Percentiles rank a stretch among this genome's conserved stretches.
Conservation (phyloP, 2,329 filamentous ascomycete species). For the Decorospora gaudefroyi region DNA sequence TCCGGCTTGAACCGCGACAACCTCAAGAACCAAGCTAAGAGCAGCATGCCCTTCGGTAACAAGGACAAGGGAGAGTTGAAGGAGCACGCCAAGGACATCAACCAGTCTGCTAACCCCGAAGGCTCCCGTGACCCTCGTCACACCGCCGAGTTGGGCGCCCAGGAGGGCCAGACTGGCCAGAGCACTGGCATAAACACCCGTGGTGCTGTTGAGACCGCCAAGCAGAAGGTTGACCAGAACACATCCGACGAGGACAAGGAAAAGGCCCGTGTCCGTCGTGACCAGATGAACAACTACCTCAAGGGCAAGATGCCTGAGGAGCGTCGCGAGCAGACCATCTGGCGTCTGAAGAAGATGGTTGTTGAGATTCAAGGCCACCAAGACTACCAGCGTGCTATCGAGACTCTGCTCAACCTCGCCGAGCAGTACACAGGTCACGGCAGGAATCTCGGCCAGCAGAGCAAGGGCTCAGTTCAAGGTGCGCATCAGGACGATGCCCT, state of each 20-base stretch:
- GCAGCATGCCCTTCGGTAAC: conserved; percentile 57
- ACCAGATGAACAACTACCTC: conserved; percentile 72
- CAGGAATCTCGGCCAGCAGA: conserved; percentile 65
- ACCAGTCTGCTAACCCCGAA: conserved; percentile 60
- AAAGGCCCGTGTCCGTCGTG: conserved; percentile 49
- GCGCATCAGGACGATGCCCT: conserved; percentile 68
- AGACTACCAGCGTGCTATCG: conserved; percentile 90
- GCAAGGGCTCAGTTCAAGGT: conserved; percentile 71
- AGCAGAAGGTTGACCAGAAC: conserved; percentile 65
- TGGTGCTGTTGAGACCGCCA: conserved; percentile 56
- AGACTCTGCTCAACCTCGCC: conserved; percentile 80
- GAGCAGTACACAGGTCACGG: conserved; percentile 83
- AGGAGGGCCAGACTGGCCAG: conserved; percentile 55
- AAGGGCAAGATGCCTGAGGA: conserved; percentile 87
- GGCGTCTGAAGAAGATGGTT: conserved; percentile 96
- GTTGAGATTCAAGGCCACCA: conserved; percentile 94
- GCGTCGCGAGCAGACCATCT: conserved; percentile 88
- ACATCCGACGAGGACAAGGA: conserved; percentile 64
- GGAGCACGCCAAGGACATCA: conserved; percentile 62
- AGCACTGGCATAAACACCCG: conserved; percentile 58
- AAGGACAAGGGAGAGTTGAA: conserved; percentile 57
- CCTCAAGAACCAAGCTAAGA: conserved; percentile 70
- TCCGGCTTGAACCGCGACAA: conserved; percentile 74
- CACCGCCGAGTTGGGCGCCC: conserved; percentile 57
- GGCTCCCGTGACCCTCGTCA: conserved; percentile 61